A percentile compares a stretch with the other conserved stretches of the same genome.
These are phyloP conservation scores for Peronosclerospora sorghi DNA, from an alignment of 352 stramenopile genomes.

Conservation along the genomic window DNA sequence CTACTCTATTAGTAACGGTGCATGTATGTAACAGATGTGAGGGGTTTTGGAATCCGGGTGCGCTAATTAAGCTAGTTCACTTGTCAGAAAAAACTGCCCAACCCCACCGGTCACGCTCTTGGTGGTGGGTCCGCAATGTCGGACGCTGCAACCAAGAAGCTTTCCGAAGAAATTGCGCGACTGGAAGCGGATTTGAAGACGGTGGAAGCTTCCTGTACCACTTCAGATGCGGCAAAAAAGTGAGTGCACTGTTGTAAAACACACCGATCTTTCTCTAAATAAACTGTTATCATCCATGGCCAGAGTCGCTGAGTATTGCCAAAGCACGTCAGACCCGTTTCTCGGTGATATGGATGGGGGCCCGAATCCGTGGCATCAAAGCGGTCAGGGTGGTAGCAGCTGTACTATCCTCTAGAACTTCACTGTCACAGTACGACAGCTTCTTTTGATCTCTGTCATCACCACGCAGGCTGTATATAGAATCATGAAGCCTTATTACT, in stretches of 20 bases:
- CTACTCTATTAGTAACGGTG: too few species aligned
- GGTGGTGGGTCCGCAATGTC: conserved; percentile 16
- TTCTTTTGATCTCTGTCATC: conserved; percentile 5
- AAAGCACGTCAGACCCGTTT: conserved; percentile 60
- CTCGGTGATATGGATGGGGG: conserved; percentile 58
- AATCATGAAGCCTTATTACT: conserved; percentile 1
- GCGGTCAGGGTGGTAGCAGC: conserved; percentile 42
- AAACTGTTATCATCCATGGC: background rate
- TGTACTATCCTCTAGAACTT: conserved; percentile 49
- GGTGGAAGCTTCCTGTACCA: conserved; percentile 64
- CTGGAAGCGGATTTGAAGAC: conserved; percentile 75
- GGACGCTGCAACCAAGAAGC: conserved; percentile 68
- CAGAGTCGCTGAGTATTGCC: conserved; percentile 66
- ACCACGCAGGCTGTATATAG: background rate
- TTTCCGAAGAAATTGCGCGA: conserved; percentile 63
- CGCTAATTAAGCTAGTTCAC: too few species aligned
- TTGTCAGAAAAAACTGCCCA: too few species aligned
- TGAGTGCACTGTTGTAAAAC: conserved; percentile 12
- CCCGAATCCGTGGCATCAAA: conserved; percentile 63
- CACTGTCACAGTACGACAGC: background rate
- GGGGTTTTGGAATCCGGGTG: too few species aligned
- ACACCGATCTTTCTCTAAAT: background rate
- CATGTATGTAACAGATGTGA: too few species aligned
- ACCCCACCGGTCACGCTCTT: too few species aligned
- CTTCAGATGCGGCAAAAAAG: conserved; percentile 72